Conservation (phyloP, 495 filamentous ascomycete species). For the Penicillium paradoxum region DNA sequence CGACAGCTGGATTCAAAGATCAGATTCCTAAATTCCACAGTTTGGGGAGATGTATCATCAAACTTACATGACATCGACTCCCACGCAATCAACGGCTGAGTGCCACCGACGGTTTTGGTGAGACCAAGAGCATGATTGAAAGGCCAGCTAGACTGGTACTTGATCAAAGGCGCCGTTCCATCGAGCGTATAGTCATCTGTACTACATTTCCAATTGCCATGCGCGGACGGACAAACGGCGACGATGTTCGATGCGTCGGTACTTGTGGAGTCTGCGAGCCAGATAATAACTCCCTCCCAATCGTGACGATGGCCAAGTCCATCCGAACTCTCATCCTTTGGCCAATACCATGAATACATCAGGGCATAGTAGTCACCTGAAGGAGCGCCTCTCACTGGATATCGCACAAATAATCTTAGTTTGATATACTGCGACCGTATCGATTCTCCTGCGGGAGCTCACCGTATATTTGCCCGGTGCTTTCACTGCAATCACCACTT, state of each 20-base stretch:
- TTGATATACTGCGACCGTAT: background rate
- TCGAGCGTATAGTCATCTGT: slow-evolving; percentile 34
- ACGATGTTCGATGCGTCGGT: slow-evolving; percentile 40
- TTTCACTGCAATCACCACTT: slow-evolving; percentile 38
- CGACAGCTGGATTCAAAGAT: slow-evolving; percentile 1
- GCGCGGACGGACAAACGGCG: slow-evolving; percentile 48
- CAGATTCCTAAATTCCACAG: background rate
- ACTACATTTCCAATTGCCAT: slow-evolving; percentile 47
- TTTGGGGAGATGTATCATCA: background rate
- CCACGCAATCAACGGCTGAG: slow-evolving; percentile 52
- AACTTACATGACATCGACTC: slow-evolving; percentile 38
- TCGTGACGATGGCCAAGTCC: slow-evolving; percentile 48
- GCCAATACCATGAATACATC: slow-evolving; percentile 54
- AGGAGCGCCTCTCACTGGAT: slow-evolving; percentile 25
- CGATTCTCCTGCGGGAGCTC: background rate
- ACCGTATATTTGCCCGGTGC: slow-evolving; percentile 47
- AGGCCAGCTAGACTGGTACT: slow-evolving; percentile 46
- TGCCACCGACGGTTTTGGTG: slow-evolving; percentile 41
- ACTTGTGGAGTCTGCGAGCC: slow-evolving; percentile 32
- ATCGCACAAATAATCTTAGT: background rate
- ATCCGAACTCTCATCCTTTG: slow-evolving; percentile 40
- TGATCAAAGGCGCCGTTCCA: slow-evolving; percentile 39
- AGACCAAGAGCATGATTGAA: slow-evolving; percentile 45
- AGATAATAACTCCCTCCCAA: slow-evolving; percentile 50
- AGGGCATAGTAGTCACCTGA: slow-evolving; percentile 36